Evolutionary conservation across 2,329 filamentous ascomycete genomes (phyloP), one percentile per base, ranked within the genome.

Genomic region (Colletotrichum sp.): DNA sequence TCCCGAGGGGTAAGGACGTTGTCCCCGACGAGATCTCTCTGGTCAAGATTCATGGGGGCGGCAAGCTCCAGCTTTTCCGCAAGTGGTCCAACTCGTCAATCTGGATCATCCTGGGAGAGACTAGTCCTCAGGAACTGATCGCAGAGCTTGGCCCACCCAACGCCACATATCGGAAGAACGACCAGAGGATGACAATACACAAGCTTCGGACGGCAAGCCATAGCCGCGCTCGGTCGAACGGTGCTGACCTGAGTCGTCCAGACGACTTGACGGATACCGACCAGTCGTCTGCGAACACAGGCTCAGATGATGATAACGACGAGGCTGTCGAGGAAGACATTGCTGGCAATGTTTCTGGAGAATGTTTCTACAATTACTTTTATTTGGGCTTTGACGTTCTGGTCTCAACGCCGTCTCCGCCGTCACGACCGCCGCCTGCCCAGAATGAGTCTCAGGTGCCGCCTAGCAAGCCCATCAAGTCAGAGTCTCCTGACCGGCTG

Each of bases 341-440:
- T 5, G 86, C 87, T 2, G 87, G 88, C 78, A 87, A 89, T 83
- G 79, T 92, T 5, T 91, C 92, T 2, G 90, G 92, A 6, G 95
- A 98, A 82, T 96, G 94, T 78, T 99, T 99, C 83, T 98, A 97
- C 86, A 99, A 99, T 83, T 99, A 99, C 84, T 99, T 98, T 82
- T 94, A 96, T 79, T 93, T 98, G 77, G 97, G 97, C 3, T 98
- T 99, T 82, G 97, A 99, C 84, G 91, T 98, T 12, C 89, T 99
- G 7, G 91, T 99, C n/a, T 98, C 96, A 1, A 92, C 93, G 34
- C 94, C 95, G 1, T 92, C 91, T 0, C 83, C 89, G 7, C 88
- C 94, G 6, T 95, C 94, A 0, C 91, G 91, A 26, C 87, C 88
- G 8, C 93, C 94, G 0, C 94, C 93, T 15, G 86, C 88, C 5